Percentiles rank a stretch among this genome's conserved stretches.
These are phyloP conservation scores for Cadophora sp. DNA, from an alignment of 2,329 filamentous ascomycete species.

Conservation along the genomic window DNA sequence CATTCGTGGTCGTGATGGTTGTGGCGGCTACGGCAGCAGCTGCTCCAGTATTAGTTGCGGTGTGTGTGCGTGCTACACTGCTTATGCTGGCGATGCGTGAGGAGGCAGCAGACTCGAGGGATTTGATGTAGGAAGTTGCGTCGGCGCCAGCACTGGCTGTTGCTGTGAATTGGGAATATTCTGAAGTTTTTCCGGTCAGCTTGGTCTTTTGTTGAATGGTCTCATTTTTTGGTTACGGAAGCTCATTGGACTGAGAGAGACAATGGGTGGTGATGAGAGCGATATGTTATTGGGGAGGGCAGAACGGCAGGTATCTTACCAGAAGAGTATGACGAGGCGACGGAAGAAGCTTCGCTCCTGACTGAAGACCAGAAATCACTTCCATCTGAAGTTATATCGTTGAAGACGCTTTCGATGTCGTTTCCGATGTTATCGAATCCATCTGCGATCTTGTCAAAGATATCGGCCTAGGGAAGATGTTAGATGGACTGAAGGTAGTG, in stretches of 20 bases:
- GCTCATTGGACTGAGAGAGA: too few species aligned
- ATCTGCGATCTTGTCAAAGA: background rate
- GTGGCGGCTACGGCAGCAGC: background rate
- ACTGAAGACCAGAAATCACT: slow-evolving; percentile 4
- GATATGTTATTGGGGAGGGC: too few species aligned
- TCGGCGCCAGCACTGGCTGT: background rate
- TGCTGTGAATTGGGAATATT: background rate
- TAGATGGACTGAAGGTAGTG: background rate
- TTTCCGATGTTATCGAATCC: background rate
- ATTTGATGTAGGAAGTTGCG: background rate
- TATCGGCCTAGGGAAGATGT: background rate
- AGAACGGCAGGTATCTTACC: too few species aligned
- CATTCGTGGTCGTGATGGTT: background rate
- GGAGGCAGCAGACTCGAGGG: slow-evolving; percentile 5
- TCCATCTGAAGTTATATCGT: background rate
- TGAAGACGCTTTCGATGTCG: background rate
- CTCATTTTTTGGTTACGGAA: too few species aligned
- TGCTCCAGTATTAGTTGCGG: background rate
- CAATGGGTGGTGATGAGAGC: too few species aligned
- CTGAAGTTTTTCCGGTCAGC: background rate
- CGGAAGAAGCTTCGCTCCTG: background rate
- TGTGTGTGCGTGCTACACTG: background rate
- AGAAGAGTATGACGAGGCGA: slow-evolving; percentile 4
- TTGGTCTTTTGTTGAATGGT: background rate
- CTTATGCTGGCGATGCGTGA: slow-evolving; percentile 8